Evolutionary conservation across 768 basidiomycete species (phyloP).

Genomic region (Mycena amicta): DNA sequence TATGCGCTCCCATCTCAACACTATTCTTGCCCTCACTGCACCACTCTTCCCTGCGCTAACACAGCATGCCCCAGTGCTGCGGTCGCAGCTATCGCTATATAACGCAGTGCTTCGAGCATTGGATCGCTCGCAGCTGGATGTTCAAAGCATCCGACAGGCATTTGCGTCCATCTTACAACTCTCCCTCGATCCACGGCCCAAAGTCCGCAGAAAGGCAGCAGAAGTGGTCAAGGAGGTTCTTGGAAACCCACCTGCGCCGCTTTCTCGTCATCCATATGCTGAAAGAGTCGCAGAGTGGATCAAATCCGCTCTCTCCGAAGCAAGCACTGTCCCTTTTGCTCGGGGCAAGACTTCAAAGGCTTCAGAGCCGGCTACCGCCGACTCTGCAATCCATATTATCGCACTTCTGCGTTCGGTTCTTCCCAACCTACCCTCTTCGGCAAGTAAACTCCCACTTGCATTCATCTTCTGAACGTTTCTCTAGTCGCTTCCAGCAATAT

Average conservation of each 20-base stretch:
- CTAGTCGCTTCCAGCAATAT: slow-evolving; percentile 76
- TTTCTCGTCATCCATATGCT: slow-evolving; percentile 83
- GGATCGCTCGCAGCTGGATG: slow-evolving; percentile 71
- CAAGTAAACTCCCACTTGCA: slow-evolving; percentile 52
- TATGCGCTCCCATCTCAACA: slow-evolving; percentile 72
- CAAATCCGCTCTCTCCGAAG: slow-evolving; percentile 64
- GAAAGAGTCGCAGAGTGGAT: slow-evolving; percentile 82
- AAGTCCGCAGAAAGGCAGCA: slow-evolving; percentile 89
- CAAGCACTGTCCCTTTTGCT: slow-evolving; percentile 59
- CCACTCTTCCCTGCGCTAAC: slow-evolving; percentile 74
- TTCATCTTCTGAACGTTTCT: slow-evolving; percentile 13
- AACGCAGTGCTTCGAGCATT: slow-evolving; percentile 68
- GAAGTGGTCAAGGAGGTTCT: slow-evolving; percentile 84
- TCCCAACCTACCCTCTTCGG: slow-evolving; percentile 63
- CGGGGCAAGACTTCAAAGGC: slow-evolving; percentile 61
- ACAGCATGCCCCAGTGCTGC: slow-evolving; percentile 73
- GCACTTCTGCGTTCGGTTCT: slow-evolving; percentile 70
- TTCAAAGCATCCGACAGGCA: slow-evolving; percentile 69
- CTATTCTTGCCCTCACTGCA: slow-evolving; percentile 71
- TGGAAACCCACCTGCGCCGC: slow-evolving; percentile 73
- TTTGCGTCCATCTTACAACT: slow-evolving; percentile 86
- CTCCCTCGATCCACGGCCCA: slow-evolving; percentile 86
- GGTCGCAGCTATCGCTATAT: slow-evolving; percentile 84
- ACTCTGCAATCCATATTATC: slow-evolving; percentile 78
- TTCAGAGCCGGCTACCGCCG: slow-evolving; percentile 58